phyloP scores from a whole-genome alignment of 257 asterid species.

The Galeopsis tetrahit region DNA sequence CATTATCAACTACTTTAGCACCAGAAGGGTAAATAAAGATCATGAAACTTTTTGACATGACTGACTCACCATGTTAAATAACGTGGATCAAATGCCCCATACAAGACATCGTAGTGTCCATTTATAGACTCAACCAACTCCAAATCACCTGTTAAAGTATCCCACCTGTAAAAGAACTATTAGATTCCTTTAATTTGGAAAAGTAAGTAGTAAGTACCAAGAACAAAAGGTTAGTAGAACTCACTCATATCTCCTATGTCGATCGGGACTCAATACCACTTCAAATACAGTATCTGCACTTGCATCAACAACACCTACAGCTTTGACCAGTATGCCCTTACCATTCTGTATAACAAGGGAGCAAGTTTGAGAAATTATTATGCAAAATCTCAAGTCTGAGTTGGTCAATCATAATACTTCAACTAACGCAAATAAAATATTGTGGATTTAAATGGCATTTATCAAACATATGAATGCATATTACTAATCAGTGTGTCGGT shows the following conservation, averaged over 20 bases:
- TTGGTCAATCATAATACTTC: not conserved
- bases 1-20: constrained; percentile 29
- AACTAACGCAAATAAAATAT: constrained; percentile 21
- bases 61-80: constrained; percentile 70
- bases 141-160: constrained; percentile 86
- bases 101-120: constrained; percentile 88
- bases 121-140: constrained; percentile 80
- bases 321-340: constrained; percentile 86
- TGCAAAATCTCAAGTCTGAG: constrained; percentile 16
- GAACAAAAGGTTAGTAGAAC: constrained; percentile 35
- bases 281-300: constrained; percentile 93
- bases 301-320: constrained; percentile 94
- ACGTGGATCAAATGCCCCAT: constrained; percentile 86
- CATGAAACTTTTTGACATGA: constrained; percentile 22
- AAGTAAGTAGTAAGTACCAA: constrained; percentile 6
- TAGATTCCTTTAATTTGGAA: constrained; percentile 35
- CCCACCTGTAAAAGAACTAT: constrained; percentile 84
- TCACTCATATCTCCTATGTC: constrained; percentile 86
- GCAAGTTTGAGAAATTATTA: constrained; percentile 24
- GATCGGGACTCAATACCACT: constrained; percentile 72
- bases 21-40: constrained; percentile 23
- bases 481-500: not conserved
- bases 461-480: constrained; percentile 20
- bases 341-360: constrained; percentile 58
- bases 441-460: constrained; percentile 13